Evolutionary conservation across 2,329 filamentous ascomycete species (phyloP), one percentile per base, ranked within the genome.

Genomic region (Elsinoe ampelina): DNA sequence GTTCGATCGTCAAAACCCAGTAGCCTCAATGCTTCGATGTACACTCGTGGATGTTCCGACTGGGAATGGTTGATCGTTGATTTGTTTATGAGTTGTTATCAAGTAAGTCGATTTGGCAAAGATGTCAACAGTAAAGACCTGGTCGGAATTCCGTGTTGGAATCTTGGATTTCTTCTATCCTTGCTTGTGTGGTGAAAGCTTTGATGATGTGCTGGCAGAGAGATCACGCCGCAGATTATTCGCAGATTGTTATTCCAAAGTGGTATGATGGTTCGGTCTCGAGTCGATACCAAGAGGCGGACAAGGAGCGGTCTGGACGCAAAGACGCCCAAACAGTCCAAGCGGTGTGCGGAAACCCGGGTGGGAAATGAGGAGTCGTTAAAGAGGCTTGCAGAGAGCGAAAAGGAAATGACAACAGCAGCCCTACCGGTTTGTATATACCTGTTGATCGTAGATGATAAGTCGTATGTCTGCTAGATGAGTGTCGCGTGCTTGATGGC

Each of bases 231-330:
- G 48, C 15, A 52, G 26, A 30, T 30, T 30, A 7, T 30, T 30
- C 26, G 26, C 26, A 30, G 41, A 52, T 52, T 52, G 11, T 52
- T 26, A 35, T 52, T 34, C 26, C 32, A 13, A 38, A 19, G 17
- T 52, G 48, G 48, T 52, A 39, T 52, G 48, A 52, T 52, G 17
- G 15, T 39, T 17, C 8, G 20, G 45, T 26, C 8, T 52, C 48
- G 48, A 52, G 30, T 52, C 48, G 34, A 10, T n/a, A 38, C 30
- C 48, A 52, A 52, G 26, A 52, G 48, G 30, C 48, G 48, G 48
- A 39, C 48, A 52, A 26, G 32, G 32, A 35, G 48, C 48, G 48
- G 48, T 52, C 48, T 52, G 35, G 48, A 52, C 48, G 48, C 48
- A 35, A 15, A 20, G 35, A 52, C 48, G 48, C 48, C 48, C 48